These are phyloP conservation scores for Exophiala dermatitidis DNA, from an alignment of 2,329 filamentous ascomycete genomes.

Conservation along the genomic window DNA sequence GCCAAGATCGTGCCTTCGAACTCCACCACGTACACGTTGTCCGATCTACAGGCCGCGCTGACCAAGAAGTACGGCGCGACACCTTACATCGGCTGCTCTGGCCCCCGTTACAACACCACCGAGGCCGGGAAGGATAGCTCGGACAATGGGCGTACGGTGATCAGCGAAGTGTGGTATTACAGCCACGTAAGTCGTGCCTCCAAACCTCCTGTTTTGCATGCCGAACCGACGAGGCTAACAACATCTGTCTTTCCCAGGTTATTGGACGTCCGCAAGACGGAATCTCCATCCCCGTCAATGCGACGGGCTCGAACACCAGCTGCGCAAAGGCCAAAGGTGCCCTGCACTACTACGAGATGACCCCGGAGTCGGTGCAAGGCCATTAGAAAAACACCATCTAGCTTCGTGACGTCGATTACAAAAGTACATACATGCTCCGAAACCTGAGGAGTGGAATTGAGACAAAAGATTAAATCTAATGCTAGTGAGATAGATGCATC, in stretches of 20 bases:
- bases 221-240: background rate
- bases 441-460: background rate
- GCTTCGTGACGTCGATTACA: background rate
- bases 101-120: conserved; percentile 55
- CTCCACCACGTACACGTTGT: conserved; percentile 49
- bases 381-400: background rate
- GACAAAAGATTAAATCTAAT: too few species aligned
- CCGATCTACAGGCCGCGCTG: conserved; percentile 47
- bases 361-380: conserved; percentile 15
- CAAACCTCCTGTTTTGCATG: background rate
- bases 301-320: conserved; percentile 20
- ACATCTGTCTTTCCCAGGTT: conserved; percentile 4
- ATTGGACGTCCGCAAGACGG: conserved; percentile 50
- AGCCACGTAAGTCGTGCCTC: conserved; percentile 41
- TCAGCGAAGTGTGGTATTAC: conserved; percentile 62
- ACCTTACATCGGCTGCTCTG: conserved; percentile 57
- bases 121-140: conserved; percentile 47
- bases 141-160: conserved; percentile 51
- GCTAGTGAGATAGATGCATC: too few species aligned
- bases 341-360: conserved; percentile 24
- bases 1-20: conserved; percentile 53
- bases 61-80: conserved; percentile 45
- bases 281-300: conserved; percentile 37
- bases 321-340: conserved; percentile 27
- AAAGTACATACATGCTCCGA: background rate